Evolutionary conservation across 225 moss, liverwort and hornwort genomes (phyloP), one percentile per base, ranked within the genome.

Genomic region (Rhytidiadelphus loreus): DNA sequence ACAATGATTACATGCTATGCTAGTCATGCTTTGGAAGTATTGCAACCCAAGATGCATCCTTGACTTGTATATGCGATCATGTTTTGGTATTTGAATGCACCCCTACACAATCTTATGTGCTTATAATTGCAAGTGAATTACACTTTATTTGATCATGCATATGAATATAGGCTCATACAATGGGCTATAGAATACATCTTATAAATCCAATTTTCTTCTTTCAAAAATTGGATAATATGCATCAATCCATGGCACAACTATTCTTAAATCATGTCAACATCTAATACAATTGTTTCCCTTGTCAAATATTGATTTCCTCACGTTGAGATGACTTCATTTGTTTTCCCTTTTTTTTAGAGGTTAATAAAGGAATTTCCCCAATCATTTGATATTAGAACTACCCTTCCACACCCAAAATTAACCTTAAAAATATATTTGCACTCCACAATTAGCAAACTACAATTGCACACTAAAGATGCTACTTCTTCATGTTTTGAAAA

Each of bases 191-290:
- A 29, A 48, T 48, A 7, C 18, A 48, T 25, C 8, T 70, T 41
- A 0, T 25, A 41, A 25, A 25, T 0, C 14, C 41, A 15, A 14
- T 5, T 41, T 70, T 65, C 9, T 21, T 41, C n/a, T 8, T 12
- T 2, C 0, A 13, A 23, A 39, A 39, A 23, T 39, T 39, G 2
- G 4, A 24, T 8, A 24, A 69, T 39, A 4, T 39, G 7, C 41
- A 25, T 39, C 0, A 0, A 25, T 24, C 6, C 0, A 41, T 5
- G 3, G 70, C 0, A 0, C 25, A 25, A 14, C 1, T 25, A 20
- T 74, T 74, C 2, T 48, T 19, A 28, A 1, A 14, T 46, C 9
- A 46, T 46, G 1, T 73, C 3, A 2, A 46, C 30, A 46, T 48
- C 18, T 4, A 48, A 43, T 43, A 5, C 26, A 71, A 43, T 41